Percentiles rank a stretch among this genome's conserved stretches.
Evolutionary conservation across 805 yeast genomes (phyloP).

Genomic region (Yamadazyma ubonensis): DNA sequence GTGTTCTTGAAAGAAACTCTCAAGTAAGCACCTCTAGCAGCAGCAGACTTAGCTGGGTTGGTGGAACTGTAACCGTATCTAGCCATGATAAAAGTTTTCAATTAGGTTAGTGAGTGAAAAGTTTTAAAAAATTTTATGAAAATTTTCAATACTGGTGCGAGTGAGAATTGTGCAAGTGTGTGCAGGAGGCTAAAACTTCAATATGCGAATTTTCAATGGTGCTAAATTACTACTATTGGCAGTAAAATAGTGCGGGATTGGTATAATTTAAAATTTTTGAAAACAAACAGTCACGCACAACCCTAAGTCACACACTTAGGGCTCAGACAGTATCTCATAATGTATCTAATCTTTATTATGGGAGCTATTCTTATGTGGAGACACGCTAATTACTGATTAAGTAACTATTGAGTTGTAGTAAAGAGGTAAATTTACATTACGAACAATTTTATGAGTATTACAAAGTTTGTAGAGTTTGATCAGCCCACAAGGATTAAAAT

Average conservation of each 20-base stretch:
- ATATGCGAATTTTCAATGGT: neutral
- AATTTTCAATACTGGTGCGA: constrained; percentile 5
- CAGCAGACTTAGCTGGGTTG: constrained; percentile 99
- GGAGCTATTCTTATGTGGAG: too few relatives aligned
- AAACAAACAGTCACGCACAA: constrained; percentile 1
- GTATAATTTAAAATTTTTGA: neutral
- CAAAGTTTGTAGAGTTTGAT: too few relatives aligned
- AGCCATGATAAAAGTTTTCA: constrained; percentile 56
- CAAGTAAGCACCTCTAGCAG: constrained; percentile 99
- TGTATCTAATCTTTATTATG: too few relatives aligned
- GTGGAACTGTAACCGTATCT: constrained; percentile 99
- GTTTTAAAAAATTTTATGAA: constrained; percentile 10
- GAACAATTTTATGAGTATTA: too few relatives aligned
- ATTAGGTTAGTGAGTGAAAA: constrained; percentile 10
- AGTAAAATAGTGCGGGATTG: neutral
- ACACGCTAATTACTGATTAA: too few relatives aligned
- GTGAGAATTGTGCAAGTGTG: constrained; percentile 3
- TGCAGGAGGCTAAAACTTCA: neutral
- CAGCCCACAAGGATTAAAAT: too few relatives aligned
- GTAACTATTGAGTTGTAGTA: too few relatives aligned
- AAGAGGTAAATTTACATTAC: too few relatives aligned
- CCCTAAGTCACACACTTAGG: too few relatives aligned
- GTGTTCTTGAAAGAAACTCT: constrained; percentile 99
- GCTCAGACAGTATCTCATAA: too few relatives aligned
- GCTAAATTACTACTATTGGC: neutral